Conservation (phyloP, 2,329 filamentous ascomycete species). For the Aspergillus fumigatus region DNA sequence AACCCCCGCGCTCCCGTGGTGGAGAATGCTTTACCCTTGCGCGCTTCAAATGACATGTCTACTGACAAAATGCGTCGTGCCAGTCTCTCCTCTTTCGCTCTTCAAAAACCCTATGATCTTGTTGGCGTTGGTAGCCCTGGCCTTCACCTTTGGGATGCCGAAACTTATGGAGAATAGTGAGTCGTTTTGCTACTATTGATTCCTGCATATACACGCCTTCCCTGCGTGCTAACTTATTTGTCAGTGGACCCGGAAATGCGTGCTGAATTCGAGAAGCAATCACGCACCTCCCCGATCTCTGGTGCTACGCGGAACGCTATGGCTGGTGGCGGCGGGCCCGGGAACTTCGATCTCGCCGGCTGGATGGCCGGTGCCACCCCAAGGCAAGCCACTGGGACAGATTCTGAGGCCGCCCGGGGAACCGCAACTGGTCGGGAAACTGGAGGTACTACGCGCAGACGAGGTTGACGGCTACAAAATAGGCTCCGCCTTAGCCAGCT, state of each 20-base stretch:
- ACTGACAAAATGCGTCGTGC: slow-evolving; percentile 1
- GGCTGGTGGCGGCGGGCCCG: slow-evolving; percentile 51
- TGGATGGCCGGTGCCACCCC: slow-evolving; percentile 59
- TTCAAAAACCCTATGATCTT: slow-evolving; percentile 97
- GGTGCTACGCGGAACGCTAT: slow-evolving; percentile 56
- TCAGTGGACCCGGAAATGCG: slow-evolving; percentile 95
- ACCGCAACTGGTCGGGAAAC: slow-evolving; percentile 25
- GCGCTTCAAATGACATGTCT: background rate
- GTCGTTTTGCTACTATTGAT: slow-evolving; percentile 35
- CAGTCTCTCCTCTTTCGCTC: slow-evolving; percentile 74
- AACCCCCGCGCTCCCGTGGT: background rate
- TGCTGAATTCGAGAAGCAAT: slow-evolving; percentile 86
- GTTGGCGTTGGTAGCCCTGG: slow-evolving; percentile 77
- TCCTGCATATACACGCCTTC: background rate
- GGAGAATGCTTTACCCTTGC: background rate
- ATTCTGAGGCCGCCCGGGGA: slow-evolving; percentile 12
- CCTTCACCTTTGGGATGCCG: slow-evolving; percentile 84
- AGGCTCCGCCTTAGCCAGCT: background rate
- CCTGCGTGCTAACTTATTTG: background rate
- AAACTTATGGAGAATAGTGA: slow-evolving; percentile 93
- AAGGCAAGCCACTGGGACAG: slow-evolving; percentile 19
- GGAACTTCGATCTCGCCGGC: slow-evolving; percentile 63
- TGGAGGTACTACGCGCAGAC: slow-evolving; percentile 21
- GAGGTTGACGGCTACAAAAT: slow-evolving; percentile 20
- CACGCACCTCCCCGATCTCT: slow-evolving; percentile 67